A percentile compares a stretch with the other conserved stretches of the same genome.
Evolutionary conservation across 768 basidiomycete genomes (phyloP).

Genomic region (Auriculariales sp.): DNA sequence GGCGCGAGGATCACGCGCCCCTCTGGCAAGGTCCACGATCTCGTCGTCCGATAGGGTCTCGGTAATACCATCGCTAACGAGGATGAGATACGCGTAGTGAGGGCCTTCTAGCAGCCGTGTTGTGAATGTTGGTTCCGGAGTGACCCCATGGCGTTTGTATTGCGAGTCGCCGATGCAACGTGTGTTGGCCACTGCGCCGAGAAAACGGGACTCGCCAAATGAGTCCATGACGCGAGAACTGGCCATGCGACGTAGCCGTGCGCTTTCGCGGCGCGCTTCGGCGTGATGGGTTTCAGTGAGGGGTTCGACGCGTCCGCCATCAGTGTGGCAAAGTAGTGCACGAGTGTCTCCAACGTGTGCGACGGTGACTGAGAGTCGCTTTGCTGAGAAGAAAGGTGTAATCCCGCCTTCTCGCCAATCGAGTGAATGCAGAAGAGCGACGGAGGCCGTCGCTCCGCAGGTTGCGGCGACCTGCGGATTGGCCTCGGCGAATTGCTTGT

Average conservation of each 20-base stretch:
- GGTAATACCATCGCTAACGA: conserved; percentile 90
- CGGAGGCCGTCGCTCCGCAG: conserved; percentile 84
- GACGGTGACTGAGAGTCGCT: conserved; percentile 65
- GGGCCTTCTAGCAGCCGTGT: conserved; percentile 58
- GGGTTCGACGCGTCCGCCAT: conserved; percentile 57
- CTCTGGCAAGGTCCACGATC: conserved; percentile 77
- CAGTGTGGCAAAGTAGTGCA: conserved; percentile 63
- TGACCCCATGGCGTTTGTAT: conserved; percentile 83
- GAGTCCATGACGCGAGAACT: conserved; percentile 83
- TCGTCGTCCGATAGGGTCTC: conserved; percentile 88
- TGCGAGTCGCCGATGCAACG: conserved; percentile 80
- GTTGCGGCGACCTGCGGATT: conserved; percentile 58
- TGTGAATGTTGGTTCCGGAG: conserved; percentile 81
- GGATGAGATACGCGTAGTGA: conserved; percentile 75
- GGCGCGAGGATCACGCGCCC: conserved; percentile 49
- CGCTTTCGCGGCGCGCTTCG: conserved; percentile 78
- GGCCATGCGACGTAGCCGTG: conserved; percentile 73
- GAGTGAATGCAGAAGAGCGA: conserved; percentile 81
- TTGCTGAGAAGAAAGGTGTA: conserved; percentile 68
- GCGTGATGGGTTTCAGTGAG: conserved; percentile 95
- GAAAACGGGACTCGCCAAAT: conserved; percentile 92
- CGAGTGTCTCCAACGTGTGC: conserved; percentile 93
- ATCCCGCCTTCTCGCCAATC: conserved; percentile 69
- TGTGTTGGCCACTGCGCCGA: conserved; percentile 89
- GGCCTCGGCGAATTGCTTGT: conserved; percentile 53